Evolutionary conservation across 306 rosid species (phyloP), one percentile per base, ranked within the genome.

Genomic region (Cyamopsis tetragonoloba): DNA sequence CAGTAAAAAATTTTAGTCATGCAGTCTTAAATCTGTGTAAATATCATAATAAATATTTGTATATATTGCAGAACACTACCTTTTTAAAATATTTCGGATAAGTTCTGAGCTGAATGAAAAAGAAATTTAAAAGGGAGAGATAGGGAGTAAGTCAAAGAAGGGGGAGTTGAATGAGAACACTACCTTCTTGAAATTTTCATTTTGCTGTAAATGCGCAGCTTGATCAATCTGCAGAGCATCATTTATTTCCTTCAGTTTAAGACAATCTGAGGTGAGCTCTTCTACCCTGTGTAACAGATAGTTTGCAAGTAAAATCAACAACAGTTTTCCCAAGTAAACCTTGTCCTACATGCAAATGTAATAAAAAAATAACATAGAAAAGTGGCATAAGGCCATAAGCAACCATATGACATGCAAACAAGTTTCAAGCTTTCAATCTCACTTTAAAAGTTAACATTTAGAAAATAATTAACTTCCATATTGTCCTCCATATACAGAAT

Each of bases 151-250:
- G 57, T 28, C 5, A 37, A 3, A 56, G 13, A 12, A 20, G n/a
- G 50, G 28, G 55, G 26, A 23, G 3, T 13, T 48, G 32, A 18
- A 37, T 1, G 48, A 28, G 61, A 64, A 6, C 17, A 39, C 72
- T 72, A 93, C 99, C 88, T 77, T 79, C 80, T 83, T 84, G 62
- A 85, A 93, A 68, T 70, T 83, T 66, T 77, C 87, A 75, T 75
- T 86, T 67, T 73, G 74, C 73, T 85, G 87, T 64, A 73, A 81
- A 68, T 84, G 83, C 74, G 54, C 78, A 30, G 84, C 82, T 66
- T 90, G 85, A 71, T 84, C 84, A 79, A 26, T 66, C 66, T 70
- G 78, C 66, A 89, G 55, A 57, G 77, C 76, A 78, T 80, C 86
- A 78, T 79, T 86, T 38, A 63, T 58, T 70, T 82, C 83, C 81